phyloP scores from a whole-genome alignment of 345 rosid species.

The Syzygium aqueum region DNA sequence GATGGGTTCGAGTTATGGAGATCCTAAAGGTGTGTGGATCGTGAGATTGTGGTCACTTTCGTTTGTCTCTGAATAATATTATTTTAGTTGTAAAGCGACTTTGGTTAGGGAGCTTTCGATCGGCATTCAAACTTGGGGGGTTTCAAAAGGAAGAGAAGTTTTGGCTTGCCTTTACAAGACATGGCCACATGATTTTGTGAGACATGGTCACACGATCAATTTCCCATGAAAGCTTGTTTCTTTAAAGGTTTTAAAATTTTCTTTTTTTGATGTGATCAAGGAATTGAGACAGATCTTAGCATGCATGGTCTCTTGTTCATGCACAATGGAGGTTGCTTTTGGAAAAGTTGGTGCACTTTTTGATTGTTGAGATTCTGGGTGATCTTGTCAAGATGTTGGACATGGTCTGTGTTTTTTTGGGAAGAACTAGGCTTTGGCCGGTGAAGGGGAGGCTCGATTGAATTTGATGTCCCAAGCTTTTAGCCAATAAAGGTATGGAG shows the following conservation, averaged over 20 bases:
- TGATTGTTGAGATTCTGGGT: not conserved
- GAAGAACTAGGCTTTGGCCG: no score
- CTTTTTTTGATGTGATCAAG: not conserved
- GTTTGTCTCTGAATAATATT: not conserved
- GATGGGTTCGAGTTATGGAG: not conserved
- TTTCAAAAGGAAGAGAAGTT: not conserved
- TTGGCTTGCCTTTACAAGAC: not conserved
- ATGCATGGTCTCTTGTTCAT: not conserved
- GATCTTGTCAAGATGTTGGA: not conserved
- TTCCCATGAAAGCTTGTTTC: not conserved
- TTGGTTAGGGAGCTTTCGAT: conserved; percentile 1
- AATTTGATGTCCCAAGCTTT: not conserved
- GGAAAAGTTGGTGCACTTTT: not conserved
- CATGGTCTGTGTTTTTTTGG: not conserved
- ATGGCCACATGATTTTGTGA: conserved; percentile 1
- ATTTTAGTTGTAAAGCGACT: not conserved
- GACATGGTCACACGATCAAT: conserved; percentile 8
- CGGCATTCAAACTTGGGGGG: not conserved
- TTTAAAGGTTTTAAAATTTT: not conserved
- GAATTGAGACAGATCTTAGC: not conserved
- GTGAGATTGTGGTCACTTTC: not conserved
- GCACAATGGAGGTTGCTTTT: not conserved
- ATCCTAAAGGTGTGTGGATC: not conserved
- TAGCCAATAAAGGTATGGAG: not conserved
- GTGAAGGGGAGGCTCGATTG: not conserved